A percentile compares a stretch with the other conserved stretches of the same genome.
Evolutionary conservation across 1,284 basidiomycete species (phyloP).

Genomic region (Caloboletus inedulis): DNA sequence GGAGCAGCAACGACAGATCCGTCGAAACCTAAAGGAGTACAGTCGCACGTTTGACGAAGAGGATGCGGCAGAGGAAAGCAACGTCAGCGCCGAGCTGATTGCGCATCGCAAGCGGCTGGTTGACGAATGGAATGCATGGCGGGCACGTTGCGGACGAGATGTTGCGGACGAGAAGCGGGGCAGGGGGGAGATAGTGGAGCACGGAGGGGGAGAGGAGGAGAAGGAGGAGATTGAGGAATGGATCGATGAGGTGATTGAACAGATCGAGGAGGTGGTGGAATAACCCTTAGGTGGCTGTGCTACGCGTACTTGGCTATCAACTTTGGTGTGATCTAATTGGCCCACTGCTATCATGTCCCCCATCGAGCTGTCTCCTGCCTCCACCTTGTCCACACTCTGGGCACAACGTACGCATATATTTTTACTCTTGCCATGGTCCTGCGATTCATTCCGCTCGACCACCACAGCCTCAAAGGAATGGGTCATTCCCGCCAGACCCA

Average conservation of each 20-base stretch:
- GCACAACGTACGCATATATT: conserved; percentile 40
- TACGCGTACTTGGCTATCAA: neutral
- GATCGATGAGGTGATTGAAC: conserved; percentile 89
- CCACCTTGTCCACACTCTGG: conserved; percentile 40
- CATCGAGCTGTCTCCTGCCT: conserved; percentile 29
- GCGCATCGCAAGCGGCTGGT: conserved; percentile 89
- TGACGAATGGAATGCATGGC: conserved; percentile 99
- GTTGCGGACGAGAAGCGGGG: conserved; percentile 46
- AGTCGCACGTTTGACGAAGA: conserved; percentile 94
- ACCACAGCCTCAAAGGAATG: conserved; percentile 80
- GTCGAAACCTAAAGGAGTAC: conserved; percentile 91
- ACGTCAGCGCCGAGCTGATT: conserved; percentile 90
- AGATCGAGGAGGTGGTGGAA: conserved; percentile 71
- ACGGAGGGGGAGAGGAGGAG: conserved; percentile 50
- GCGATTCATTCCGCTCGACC: neutral
- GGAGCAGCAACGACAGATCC: conserved; percentile 86
- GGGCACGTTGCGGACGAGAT: conserved; percentile 58
- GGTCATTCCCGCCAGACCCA: conserved; percentile 86
- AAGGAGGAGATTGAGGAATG: conserved; percentile 88
- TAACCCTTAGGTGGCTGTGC: conserved; percentile 26
- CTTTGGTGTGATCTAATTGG: conserved; percentile 17
- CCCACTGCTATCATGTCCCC: conserved; percentile 24
- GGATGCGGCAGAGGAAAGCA: conserved; percentile 93
- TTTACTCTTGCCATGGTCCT: neutral
- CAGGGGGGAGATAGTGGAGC: conserved; percentile 38